Evolutionary conservation across 306 rosid species (phyloP), one percentile per base, ranked within the genome.

Genomic region (Lupinus albus): DNA sequence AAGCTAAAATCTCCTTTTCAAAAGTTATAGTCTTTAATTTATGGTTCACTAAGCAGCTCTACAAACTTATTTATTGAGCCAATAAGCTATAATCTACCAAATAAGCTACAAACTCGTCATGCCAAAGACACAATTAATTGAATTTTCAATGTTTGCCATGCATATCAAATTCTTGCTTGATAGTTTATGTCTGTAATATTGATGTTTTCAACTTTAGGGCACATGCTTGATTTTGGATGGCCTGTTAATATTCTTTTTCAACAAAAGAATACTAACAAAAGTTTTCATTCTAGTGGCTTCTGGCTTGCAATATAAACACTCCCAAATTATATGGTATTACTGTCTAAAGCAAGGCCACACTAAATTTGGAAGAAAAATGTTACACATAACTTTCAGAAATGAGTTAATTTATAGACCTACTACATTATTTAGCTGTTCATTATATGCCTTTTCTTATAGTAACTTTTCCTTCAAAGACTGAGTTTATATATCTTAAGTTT

Each of bases 161-260:
- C 17, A 6, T 39, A 39, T 47, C 14, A 20, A 32, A 70, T 74
- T 28, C 59, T 32, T 75, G 44, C 8, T 45, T 61, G 66, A 28
- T 48, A 15, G 55, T 13, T 68, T 57, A 36, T 62, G 47, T 15
- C 32, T 67, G 12, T 60, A 41, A 47, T 25, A 62, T 79, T 60
- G 56, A 39, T 54, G 10, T 63, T 45, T 73, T 46, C 42, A 50
- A 50, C 28, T 50, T 12, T 5, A 15, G 16, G 16, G 48, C 28
- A 56, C 16, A 46, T 30, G 5, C 33, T 21, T 54, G 11, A 28
- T 56, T 42, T 57, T 56, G 47, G 36, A 32, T 45, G 15, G 36
- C 38, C 45, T 3, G 12, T 14, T 1, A 6, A 56, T 45, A 3
- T 41, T 46, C 5, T 52, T 18, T 42, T 12, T 16, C 2, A 10